phyloP scores from a whole-genome alignment of 768 basidiomycete species.

The Macrolepiota fuliginosa region DNA sequence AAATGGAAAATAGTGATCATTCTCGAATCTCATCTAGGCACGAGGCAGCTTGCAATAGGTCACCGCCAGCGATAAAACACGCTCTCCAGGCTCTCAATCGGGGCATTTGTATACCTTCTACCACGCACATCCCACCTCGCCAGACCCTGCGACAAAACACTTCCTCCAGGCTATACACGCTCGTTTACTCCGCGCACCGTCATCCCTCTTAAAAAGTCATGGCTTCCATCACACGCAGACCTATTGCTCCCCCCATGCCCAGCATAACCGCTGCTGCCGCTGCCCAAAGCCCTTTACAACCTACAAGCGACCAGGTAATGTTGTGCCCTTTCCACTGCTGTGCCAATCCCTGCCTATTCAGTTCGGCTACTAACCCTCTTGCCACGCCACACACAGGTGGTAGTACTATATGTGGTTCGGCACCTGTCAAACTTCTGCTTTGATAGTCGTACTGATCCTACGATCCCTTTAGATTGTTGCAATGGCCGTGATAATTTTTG shows the following conservation, averaged over 20 bases:
- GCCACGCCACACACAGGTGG: slow-evolving; percentile 44
- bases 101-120: neutral
- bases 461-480: slow-evolving; percentile 61
- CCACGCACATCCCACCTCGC: slow-evolving; percentile 12
- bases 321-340: slow-evolving; percentile 13
- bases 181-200: slow-evolving; percentile 7
- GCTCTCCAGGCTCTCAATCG: neutral
- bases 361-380: slow-evolving; percentile 21
- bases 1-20: slow-evolving; percentile 1
- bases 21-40: neutral
- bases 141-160: slow-evolving; percentile 8
- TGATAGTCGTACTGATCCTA: neutral
- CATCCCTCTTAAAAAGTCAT: slow-evolving; percentile 16
- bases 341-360: slow-evolving; percentile 16
- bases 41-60: slow-evolving; percentile 7
- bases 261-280: slow-evolving; percentile 32
- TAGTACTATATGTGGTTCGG: slow-evolving; percentile 75
- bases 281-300: slow-evolving; percentile 44
- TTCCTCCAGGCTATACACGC: neutral
- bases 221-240: slow-evolving; percentile 29
- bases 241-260: slow-evolving; percentile 42
- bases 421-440: slow-evolving; percentile 8
- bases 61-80: slow-evolving; percentile 8
- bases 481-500: slow-evolving; percentile 83
- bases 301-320: slow-evolving; percentile 72